A percentile compares a stretch with the other conserved stretches of the same genome.
Evolutionary conservation across 2,329 filamentous ascomycete species (phyloP).

Genomic region (Epichloe gansuensis): DNA sequence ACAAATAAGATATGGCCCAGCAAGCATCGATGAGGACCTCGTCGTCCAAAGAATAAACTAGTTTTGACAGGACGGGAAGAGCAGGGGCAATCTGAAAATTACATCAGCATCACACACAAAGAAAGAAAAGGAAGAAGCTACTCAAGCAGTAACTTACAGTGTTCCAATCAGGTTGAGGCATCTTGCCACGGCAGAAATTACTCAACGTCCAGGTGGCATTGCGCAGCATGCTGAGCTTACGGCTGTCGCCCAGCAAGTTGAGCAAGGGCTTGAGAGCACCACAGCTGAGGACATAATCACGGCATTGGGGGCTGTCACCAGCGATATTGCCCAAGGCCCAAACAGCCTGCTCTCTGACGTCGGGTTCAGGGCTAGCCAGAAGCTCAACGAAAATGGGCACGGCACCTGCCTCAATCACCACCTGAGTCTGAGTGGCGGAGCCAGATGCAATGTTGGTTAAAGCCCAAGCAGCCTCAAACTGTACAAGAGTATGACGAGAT

Average conservation of each 20-base stretch:
- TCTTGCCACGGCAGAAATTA: slow-evolving; percentile 99
- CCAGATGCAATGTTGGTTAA: slow-evolving; percentile 98
- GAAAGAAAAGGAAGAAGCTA: not conserved
- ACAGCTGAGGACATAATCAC: slow-evolving; percentile 87
- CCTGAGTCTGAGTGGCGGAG: slow-evolving; percentile 93
- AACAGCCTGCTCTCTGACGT: slow-evolving; percentile 95
- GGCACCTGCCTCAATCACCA: slow-evolving; percentile 94
- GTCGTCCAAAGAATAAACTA: slow-evolving; percentile 96
- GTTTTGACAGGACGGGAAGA: slow-evolving; percentile 86
- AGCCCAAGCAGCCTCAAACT: slow-evolving; percentile 98
- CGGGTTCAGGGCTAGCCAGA: slow-evolving; percentile 86
- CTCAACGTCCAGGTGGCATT: slow-evolving; percentile 98
- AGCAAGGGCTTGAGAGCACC: slow-evolving; percentile 86
- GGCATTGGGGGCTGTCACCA: slow-evolving; percentile 92
- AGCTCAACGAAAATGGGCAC: slow-evolving; percentile 98
- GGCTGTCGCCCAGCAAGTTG: slow-evolving; percentile 83
- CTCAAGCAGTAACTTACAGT: slow-evolving; percentile 49
- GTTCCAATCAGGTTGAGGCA: slow-evolving; percentile 93
- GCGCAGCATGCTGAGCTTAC: slow-evolving; percentile 96
- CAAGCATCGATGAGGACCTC: slow-evolving; percentile 97
- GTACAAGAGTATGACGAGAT: slow-evolving; percentile 93
- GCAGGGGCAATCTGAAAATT: slow-evolving; percentile 70
- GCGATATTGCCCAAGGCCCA: slow-evolving; percentile 99
- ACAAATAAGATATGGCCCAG: slow-evolving; percentile 98
- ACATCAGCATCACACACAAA: not conserved